Percentiles rank a stretch among this genome's conserved stretches.
phyloP scores from a whole-genome alignment of 805 yeast species.

The Zygotorulaspora sp. region DNA sequence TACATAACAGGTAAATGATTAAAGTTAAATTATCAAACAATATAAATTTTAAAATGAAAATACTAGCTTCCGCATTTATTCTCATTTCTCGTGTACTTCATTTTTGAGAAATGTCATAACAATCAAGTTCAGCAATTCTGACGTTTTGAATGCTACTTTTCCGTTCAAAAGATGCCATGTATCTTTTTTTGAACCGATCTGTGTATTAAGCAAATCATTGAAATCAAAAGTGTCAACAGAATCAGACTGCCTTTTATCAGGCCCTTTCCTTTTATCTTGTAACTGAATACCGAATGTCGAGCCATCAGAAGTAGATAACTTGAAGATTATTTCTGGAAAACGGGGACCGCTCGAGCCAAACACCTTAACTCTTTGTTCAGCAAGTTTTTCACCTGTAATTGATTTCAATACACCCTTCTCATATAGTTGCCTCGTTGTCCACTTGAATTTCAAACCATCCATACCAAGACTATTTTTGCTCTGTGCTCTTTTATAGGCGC shows the following conservation, averaged over 20 bases:
- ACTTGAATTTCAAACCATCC: slow-evolving; percentile 58
- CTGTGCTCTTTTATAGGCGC: slow-evolving; percentile 38
- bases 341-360: slow-evolving; percentile 44
- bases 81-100: too few relatives aligned
- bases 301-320: slow-evolving; percentile 71
- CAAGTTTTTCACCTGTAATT: slow-evolving; percentile 49
- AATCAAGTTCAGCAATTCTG: slow-evolving; percentile 61
- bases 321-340: slow-evolving; percentile 63
- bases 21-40: too few relatives aligned
- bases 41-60: too few relatives aligned
- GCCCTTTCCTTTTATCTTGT: slow-evolving; percentile 35
- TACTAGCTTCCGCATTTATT: too few relatives aligned
- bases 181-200: slow-evolving; percentile 58
- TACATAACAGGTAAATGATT: too few relatives aligned
- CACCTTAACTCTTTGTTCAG: slow-evolving; percentile 36
- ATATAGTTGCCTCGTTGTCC: slow-evolving; percentile 66
- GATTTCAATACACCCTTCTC: slow-evolving; percentile 67
- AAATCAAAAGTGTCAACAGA: slow-evolving; percentile 52
- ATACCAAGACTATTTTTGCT: slow-evolving; percentile 26
- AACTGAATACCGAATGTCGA: slow-evolving; percentile 62
- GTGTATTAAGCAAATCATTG: slow-evolving; percentile 66
- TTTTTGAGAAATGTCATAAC: slow-evolving; percentile 54
- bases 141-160: slow-evolving; percentile 64
- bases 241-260: slow-evolving; percentile 19
- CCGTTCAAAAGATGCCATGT: slow-evolving; percentile 58